A percentile compares a stretch with the other conserved stretches of the same genome.
These are phyloP conservation scores for Leccinum rimulosum DNA, from an alignment of 768 basidiomycete genomes.

Conservation along the genomic window DNA sequence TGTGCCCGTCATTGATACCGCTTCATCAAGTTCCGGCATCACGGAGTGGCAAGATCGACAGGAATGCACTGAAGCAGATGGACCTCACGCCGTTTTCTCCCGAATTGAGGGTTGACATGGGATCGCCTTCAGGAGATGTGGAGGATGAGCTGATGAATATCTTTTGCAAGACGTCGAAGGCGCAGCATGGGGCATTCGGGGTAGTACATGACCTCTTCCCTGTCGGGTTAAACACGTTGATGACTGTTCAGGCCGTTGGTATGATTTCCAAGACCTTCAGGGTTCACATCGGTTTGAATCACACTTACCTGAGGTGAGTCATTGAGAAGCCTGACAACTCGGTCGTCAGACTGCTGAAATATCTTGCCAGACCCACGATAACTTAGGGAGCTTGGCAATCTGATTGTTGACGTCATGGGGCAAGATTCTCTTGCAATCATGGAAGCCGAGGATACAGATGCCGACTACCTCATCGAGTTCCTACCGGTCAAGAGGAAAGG, in stretches of 20 bases:
- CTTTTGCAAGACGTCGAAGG: slow-evolving; percentile 24
- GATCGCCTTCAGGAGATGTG: slow-evolving; percentile 25
- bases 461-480: slow-evolving; percentile 29
- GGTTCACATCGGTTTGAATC: slow-evolving; percentile 30
- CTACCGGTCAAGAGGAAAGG: slow-evolving; percentile 33
- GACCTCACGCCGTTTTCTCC: slow-evolving; percentile 22
- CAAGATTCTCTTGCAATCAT: too few species aligned
- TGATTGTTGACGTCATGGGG: slow-evolving; percentile 21
- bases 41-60: slow-evolving; percentile 29
- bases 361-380: slow-evolving; percentile 19
- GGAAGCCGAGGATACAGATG: too few species aligned
- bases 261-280: slow-evolving; percentile 28
- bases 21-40: slow-evolving; percentile 25
- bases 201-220: slow-evolving; percentile 30
- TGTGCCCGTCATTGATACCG: slow-evolving; percentile 31
- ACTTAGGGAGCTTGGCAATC: slow-evolving; percentile 22
- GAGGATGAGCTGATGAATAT: slow-evolving; percentile 26
- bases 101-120: slow-evolving; percentile 24
- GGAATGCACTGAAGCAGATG: slow-evolving; percentile 28
- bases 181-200: slow-evolving; percentile 21
- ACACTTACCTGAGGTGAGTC: slow-evolving; percentile 29
- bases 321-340: background rate
- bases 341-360: background rate
- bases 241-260: slow-evolving; percentile 33
- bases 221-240: slow-evolving; percentile 30